Base-by-base conservation (phyloP, 352 stramenopile genomes). In the Nothophytophthora sp. region DNA sequence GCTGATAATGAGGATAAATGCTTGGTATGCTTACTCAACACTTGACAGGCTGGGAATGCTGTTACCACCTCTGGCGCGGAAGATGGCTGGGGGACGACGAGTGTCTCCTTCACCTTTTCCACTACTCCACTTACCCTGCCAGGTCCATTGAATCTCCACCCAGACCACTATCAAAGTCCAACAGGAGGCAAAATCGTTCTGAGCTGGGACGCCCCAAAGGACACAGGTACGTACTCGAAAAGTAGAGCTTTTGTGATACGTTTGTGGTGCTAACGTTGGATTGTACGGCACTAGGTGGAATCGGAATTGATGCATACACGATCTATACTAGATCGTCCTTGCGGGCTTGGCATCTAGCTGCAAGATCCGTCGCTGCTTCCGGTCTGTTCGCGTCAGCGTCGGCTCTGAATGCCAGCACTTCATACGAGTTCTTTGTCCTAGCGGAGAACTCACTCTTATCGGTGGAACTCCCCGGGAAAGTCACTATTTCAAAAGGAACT, bases 151-250 rank as follows among this genome's bases (percentile, higher is more conserved):
- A n/a, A 35, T 4, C 29, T 78, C 1, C 29, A 63, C 16, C 23
- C 38, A 11, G 45, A 59, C 1, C 23, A 56, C 1, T 67, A 52
- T 24, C 37, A 43, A 35, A 20, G 39, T 0, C 32, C 70, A 0
- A 86, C 80, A 0, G 80, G 77, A n/a, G 80, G 80, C 4, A 70
- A 73, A 23, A 57, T 91, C n/a, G 66, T 60, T 40, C 36, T 86
- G 7, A 55, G 59, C 13, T 91, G 77, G 77, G 46, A 72, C 22
- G 18, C 55, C 0, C 77, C 80, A 18, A 19, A 67, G 0, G 80
- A 91, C 30, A 82, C 65, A 20, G 79, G 77, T 69, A 55, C 29
- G 19, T 38, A 41, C 1, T 27, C 60, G 2, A 25, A 1, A 40
- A 54, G 0, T 5, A 22, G 22, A 32, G 4, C 16, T 36, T 29